phyloP scores from a whole-genome alignment of 805 yeast species.

The Candida incommunis region DNA sequence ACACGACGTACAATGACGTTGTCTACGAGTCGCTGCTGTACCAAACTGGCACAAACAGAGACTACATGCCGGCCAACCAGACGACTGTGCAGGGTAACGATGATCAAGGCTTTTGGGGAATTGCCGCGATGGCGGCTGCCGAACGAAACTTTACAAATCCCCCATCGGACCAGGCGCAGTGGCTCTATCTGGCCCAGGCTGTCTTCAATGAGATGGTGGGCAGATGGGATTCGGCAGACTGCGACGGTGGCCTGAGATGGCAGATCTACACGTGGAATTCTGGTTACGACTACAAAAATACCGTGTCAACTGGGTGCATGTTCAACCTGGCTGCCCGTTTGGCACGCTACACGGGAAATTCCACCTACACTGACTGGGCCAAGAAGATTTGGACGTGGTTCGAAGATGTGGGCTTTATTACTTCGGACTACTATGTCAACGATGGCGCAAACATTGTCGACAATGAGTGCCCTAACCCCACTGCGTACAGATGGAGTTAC shows the following conservation, averaged over 20 bases:
- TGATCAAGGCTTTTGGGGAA: slow-evolving; percentile 90
- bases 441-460: slow-evolving; percentile 49
- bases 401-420: slow-evolving; percentile 30
- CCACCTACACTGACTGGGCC: slow-evolving; percentile 59
- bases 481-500: slow-evolving; percentile 56
- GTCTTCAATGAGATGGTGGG: slow-evolving; percentile 71
- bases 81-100: slow-evolving; percentile 81
- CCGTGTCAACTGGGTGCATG: slow-evolving; percentile 76
- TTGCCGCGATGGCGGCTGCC: slow-evolving; percentile 72
- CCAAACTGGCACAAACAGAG: slow-evolving; percentile 50
- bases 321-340: slow-evolving; percentile 73
- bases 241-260: slow-evolving; percentile 82
- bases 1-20: slow-evolving; percentile 44
- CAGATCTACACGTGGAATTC: slow-evolving; percentile 81
- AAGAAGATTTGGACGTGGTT: slow-evolving; percentile 69
- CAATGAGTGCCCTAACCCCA: slow-evolving; percentile 33
- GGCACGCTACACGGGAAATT: slow-evolving; percentile 63
- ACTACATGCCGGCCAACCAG: slow-evolving; percentile 72
- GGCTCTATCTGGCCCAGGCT: slow-evolving; percentile 74
- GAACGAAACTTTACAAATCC: slow-evolving; percentile 75
- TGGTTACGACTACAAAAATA: slow-evolving; percentile 76
- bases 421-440: slow-evolving; percentile 30
- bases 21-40: slow-evolving; percentile 47
- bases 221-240: slow-evolving; percentile 55
- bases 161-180: slow-evolving; percentile 38